A percentile compares a stretch with the other conserved stretches of the same genome.
Conservation (phyloP, 139 green algal genomes). For the Closterium sp. region DNA sequence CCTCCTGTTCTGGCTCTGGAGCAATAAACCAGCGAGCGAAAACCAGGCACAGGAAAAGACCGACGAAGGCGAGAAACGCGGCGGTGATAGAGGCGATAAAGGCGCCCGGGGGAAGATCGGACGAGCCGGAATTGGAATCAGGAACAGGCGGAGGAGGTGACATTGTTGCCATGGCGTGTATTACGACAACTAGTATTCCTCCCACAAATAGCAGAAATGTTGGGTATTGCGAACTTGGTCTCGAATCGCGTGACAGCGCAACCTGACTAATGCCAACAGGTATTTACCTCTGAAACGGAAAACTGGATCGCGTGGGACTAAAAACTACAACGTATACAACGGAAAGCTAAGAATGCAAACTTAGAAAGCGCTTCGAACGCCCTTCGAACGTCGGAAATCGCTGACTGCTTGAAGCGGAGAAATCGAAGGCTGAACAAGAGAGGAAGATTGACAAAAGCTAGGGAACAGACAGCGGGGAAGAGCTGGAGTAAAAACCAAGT, state of each 20-base stretch:
- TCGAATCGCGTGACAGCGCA: not conserved
- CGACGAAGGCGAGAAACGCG: not conserved
- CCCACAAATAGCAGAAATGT: not conserved
- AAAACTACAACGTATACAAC: not conserved
- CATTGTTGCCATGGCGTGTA: not conserved
- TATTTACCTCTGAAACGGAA: not conserved
- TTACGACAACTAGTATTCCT: not conserved
- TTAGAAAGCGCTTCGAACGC: no score
- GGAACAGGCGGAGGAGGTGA: not conserved
- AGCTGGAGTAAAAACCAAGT: no score
- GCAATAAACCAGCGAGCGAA: not conserved
- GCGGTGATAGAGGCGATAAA: not conserved
- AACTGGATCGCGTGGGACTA: not conserved
- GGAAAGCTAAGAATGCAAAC: not conserved
- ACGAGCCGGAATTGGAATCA: not conserved
- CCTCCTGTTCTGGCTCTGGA: not conserved
- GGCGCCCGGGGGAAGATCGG: not conserved
- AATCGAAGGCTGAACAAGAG: no score
- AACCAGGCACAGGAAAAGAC: not conserved
- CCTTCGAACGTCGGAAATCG: no score
- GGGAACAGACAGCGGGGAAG: no score
- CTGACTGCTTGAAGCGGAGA: no score
- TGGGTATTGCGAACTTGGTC: not conserved
- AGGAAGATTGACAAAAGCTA: no score
- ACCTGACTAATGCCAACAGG: not conserved